Evolutionary conservation across 2,329 filamentous ascomycete species (phyloP), one percentile per base, ranked within the genome.

Genomic region (Phialophora chinensis): DNA sequence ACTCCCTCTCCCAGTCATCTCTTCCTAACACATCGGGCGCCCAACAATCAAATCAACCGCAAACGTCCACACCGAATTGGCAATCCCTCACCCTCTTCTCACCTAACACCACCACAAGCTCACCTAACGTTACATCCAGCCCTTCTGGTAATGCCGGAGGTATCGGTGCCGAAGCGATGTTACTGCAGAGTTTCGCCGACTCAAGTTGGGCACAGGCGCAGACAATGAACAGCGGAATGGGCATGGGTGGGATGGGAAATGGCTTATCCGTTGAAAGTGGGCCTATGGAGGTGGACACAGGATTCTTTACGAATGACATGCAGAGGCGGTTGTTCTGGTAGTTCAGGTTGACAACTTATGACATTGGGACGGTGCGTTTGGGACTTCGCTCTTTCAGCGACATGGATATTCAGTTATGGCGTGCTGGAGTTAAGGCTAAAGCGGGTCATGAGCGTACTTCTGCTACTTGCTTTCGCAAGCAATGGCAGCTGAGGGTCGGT

Each of bases 291-390:
- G 60, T 70, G 12, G 68, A 70, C 47, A 70, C 68, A 6, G 65
- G 68, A 0, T 68, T 70, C 33, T 70, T 70, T 29, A 47, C 60
- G 25, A 70, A 57, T 60, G 68, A 70, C 60, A 60, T 70, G 60
- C 68, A 70, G 52, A 63, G 66, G 49, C 56, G 68, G 35, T 44
- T 70, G 29, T 70, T 70, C 49, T 70, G 68, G 68, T 70, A 44
- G 42, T 12, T 38, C n/a, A n/a, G 7, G 8, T 44, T n/a, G 38
- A 44, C 6, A 44, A 2, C n/a, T 44, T 8, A 44, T 44, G 38
- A 7, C 38, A 44, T 20, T n/a, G 17, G 38, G 38, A 44, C 17
- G 38, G 38, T 5, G 38, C 38, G 38, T 44, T 44, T 44, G 38
- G 6, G 12, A 44, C 14, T 44, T 11, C 6, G 38, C 17, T 35